Percentiles rank a stretch among this genome's conserved stretches.
Conservation (phyloP, 192 early-diverging fungal genomes). For the Cetraspora pellucida region DNA sequence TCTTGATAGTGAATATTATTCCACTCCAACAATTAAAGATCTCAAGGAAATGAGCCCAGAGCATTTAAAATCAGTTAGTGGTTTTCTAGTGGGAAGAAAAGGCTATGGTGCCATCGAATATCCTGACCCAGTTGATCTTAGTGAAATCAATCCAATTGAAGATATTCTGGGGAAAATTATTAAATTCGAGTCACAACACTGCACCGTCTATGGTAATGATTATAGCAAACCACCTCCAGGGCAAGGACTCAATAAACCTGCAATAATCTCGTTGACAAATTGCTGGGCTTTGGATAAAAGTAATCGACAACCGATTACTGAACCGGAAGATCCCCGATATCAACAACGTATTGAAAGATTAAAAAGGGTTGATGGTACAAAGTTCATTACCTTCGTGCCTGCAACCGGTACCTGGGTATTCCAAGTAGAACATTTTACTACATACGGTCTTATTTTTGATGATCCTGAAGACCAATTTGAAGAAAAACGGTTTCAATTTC, state of each 20-base stretch:
- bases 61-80: conserved; percentile 69
- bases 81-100: conserved; percentile 71
- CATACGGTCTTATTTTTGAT: conserved; percentile 78
- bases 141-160: conserved; percentile 51
- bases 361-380: conserved; percentile 70
- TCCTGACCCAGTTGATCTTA: conserved; percentile 81
- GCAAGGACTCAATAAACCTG: conserved; percentile 85
- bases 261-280: conserved; percentile 70
- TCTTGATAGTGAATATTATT: conserved; percentile 65
- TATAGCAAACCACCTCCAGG: conserved; percentile 83
- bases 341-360: conserved; percentile 71
- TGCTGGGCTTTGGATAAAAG: conserved; percentile 88
- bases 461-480: conserved; percentile 58
- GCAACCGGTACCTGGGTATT: conserved; percentile 89
- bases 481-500: conserved; percentile 29
- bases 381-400: conserved; percentile 75
- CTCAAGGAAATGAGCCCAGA: conserved; percentile 68
- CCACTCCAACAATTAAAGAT: conserved; percentile 72
- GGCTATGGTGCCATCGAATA: conserved; percentile 80
- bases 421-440: conserved; percentile 81
- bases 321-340: conserved; percentile 69
- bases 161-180: conserved; percentile 81
- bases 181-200: conserved; percentile 66
- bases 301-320: conserved; percentile 65
- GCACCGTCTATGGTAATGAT: conserved; percentile 80